Evolutionary conservation across 805 yeast genomes (phyloP), one percentile per base, ranked within the genome.

Genomic region (Metschnikowia drakensbergensis): DNA sequence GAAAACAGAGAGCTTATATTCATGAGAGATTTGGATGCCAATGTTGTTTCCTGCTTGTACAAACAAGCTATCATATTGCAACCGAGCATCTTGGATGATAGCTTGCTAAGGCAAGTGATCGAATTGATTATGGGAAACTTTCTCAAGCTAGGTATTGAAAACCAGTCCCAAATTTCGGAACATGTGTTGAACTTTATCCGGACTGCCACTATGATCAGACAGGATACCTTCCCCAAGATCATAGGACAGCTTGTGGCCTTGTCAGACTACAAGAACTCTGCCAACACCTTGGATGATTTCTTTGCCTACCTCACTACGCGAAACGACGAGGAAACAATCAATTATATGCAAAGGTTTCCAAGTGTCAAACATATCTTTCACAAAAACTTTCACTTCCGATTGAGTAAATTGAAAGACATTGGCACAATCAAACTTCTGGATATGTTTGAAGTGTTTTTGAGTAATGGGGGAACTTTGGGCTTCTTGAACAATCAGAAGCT

Each of bases 321-420:
- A 32, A 71, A 71, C 52, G 75, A 72, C 48, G 73, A 67, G 37
- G 77, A 72, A 37, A 57, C 72, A 1, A 50, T 66, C 22, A 52
- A 55, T 26, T 54, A 55, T 31, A 44, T 72, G 10, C 57, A 60
- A 9, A 67, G 59, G 47, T 60, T 54, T 44, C 68, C 71, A 4
- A 63, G 70, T 0, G 54, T 65, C 27, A 58, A 57, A 32, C 64
- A 64, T 31, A 55, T 61, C 11, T 58, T 71, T 42, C 55, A 52
- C 37, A 63, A 62, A 37, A 60, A 60, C 37, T 64, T 54, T 36
- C 61, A 64, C 38, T 46, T 46, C 5, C 44, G 65, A 4, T 39
- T 64, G 37, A 57, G 63, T 11, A 58, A 55, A 29, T 53, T 54
- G 38, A 45, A 49, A 30, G 57, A 54, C 10, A 26, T 46, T 4